Conservation (phyloP, 1,284 basidiomycete genomes). For the Melampsora larici-populina region DNA sequence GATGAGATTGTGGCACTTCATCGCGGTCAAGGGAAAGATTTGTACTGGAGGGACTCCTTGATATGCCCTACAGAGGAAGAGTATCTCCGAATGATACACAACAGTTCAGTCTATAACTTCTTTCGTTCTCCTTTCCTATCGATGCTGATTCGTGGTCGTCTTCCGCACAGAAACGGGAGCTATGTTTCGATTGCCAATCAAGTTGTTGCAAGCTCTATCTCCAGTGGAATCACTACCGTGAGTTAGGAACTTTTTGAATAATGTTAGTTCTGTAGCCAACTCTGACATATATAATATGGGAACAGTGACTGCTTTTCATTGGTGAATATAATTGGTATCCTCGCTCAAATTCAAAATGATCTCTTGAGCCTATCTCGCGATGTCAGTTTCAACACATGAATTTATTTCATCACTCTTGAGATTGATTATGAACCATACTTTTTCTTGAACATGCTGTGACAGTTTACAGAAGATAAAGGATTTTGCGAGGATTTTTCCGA, state of each 20-base stretch:
- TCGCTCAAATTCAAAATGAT: slow-evolving; percentile 95
- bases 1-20: slow-evolving; percentile 86
- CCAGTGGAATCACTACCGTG: slow-evolving; percentile 22
- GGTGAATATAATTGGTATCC: slow-evolving; percentile 88
- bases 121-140: background rate
- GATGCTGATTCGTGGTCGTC: background rate
- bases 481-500: slow-evolving; percentile 92
- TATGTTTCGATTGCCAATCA: slow-evolving; percentile 84
- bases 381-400: slow-evolving; percentile 55
- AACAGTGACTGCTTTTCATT: slow-evolving; percentile 80
- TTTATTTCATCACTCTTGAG: background rate
- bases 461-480: slow-evolving; percentile 89
- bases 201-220: slow-evolving; percentile 87
- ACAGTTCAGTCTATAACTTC: slow-evolving; percentile 64
- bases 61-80: slow-evolving; percentile 58
- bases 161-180: slow-evolving; percentile 79
- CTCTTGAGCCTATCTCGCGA: slow-evolving; percentile 90
- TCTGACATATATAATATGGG: background rate
- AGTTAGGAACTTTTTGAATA: background rate
- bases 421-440: no score
- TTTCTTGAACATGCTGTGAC: background rate
- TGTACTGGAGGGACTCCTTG: slow-evolving; percentile 88
- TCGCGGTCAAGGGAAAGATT: slow-evolving; percentile 90
- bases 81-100: slow-evolving; percentile 93
- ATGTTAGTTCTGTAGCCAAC: background rate